Percentiles rank a stretch among this genome's conserved stretches.
Conservation (phyloP, 768 basidiomycete genomes). For the Hemileccinum impolitum region DNA sequence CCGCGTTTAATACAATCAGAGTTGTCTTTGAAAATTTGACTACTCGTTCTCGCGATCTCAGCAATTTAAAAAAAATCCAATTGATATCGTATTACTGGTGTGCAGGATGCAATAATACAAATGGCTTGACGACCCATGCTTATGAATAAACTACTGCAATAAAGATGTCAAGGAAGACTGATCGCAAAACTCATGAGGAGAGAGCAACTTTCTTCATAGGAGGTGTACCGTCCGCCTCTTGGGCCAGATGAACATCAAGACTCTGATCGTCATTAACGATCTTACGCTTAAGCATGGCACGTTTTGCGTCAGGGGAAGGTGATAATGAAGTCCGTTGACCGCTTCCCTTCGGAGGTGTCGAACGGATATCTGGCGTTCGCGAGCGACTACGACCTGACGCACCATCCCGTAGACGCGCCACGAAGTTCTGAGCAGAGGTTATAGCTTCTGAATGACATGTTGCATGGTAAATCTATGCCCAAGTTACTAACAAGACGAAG, state of each 20-base stretch:
- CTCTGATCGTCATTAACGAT: constrained; percentile 47
- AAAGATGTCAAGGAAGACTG: constrained; percentile 21
- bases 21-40: no score
- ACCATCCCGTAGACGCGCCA: constrained; percentile 65
- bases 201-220: constrained; percentile 67
- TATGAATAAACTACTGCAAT: constrained; percentile 33
- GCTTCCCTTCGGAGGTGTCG: constrained; percentile 36
- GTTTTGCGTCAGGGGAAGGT: constrained; percentile 50
- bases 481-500: constrained; percentile 1
- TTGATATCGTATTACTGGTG: constrained; percentile 16
- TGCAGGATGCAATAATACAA: constrained; percentile 25
- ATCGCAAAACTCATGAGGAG: constrained; percentile 19
- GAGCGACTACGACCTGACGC: constrained; percentile 59
- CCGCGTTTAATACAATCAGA: no score
- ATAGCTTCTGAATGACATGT: constrained; percentile 88
- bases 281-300: constrained; percentile 73
- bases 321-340: constrained; percentile 40
- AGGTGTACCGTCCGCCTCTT: constrained; percentile 50
- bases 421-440: constrained; percentile 59
- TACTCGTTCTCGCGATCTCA: no score
- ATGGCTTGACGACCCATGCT: constrained; percentile 20
- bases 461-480: constrained; percentile 80
- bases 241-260: constrained; percentile 30
- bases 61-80: constrained; percentile 1
- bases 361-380: constrained; percentile 63